Percentiles rank a stretch among this genome's conserved stretches.
Evolutionary conservation across 2,329 filamentous ascomycete species (phyloP).

Genomic region (Neocatenulostroma microsporum): DNA sequence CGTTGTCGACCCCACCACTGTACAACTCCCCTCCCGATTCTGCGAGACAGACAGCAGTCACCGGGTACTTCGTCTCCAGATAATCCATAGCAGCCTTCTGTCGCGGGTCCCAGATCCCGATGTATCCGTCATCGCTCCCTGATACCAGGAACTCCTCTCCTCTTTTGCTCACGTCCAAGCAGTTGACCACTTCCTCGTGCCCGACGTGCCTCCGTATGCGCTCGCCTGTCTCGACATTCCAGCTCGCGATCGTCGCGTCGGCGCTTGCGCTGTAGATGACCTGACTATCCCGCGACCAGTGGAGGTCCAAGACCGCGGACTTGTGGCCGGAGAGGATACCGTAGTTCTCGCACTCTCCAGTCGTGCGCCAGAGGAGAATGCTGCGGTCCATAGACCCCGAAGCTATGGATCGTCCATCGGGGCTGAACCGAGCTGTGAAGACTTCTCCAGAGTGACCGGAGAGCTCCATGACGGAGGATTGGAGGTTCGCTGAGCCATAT

Average conservation of each 20-base stretch:
- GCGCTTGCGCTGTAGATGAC: constrained; percentile 88
- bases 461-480: constrained; percentile 91
- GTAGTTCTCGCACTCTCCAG: constrained; percentile 91
- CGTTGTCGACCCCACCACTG: constrained; percentile 90
- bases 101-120: constrained; percentile 93
- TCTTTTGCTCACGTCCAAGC: constrained; percentile 76
- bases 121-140: constrained; percentile 85
- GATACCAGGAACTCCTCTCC: constrained; percentile 87
- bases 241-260: constrained; percentile 87
- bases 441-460: constrained; percentile 67
- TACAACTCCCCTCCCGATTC: constrained; percentile 95
- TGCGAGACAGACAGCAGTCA: constrained; percentile 84
- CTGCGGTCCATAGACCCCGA: constrained; percentile 93
- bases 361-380: constrained; percentile 91
- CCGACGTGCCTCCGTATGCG: constrained; percentile 87
- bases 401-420: constrained; percentile 78
- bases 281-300: constrained; percentile 93
- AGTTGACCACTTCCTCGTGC: constrained; percentile 94
- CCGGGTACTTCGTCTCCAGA: constrained; percentile 82
- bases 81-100: constrained; percentile 82
- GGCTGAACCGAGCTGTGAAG: constrained; percentile 84
- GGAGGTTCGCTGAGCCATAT: constrained; percentile 70
- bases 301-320: constrained; percentile 81
- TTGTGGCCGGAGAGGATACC: constrained; percentile 82
- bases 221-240: constrained; percentile 87